Evolutionary conservation across 176 grass and related monocot species (phyloP), one percentile per base, ranked within the genome.

Genomic region (Pontederia crassipes): DNA sequence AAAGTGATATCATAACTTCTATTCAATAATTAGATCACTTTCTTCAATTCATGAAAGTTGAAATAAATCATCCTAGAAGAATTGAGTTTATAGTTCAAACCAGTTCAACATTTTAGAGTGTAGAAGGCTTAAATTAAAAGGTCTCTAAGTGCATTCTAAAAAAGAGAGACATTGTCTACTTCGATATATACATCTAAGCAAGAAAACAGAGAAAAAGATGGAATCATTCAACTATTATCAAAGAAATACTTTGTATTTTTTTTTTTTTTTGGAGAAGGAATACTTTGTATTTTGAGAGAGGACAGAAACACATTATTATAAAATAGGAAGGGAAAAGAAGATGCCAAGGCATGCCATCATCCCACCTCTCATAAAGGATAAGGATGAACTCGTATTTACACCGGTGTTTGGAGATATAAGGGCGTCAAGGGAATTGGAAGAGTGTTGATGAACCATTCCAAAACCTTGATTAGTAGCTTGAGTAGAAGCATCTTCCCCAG

Each of bases 361-460:
- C 56, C 64, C 28, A 95, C 85, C 74, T 86, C 77, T 83, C 70
- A 95, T 86, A 79, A 89, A 83, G 4, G 79, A 83, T 27, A 89
- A 67, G 11, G 85, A 95, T 64, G 85, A 85, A 54, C 62, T 85
- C 40, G 54, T 59, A 52, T 95, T 95, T 73, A 57, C 47, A 46
- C 54, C 69, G 11, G 15, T 81, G 4, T 71, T 79, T 49, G 61
- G 20, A 76, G 35, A 45, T 28, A 62, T 20, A 48, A 73, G 59
- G 40, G 83, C 65, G 48, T 67, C 66, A 50, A 68, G 27, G 67
- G 72, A 79, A 77, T 68, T 75, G 55, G 55, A 78, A 57, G 57
- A 79, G 60, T 64, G 65, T 55, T 62, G 77, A 64, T 56, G 49
- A 45, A 49, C 57, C 53, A 66, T 68, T 29, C 15, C 49, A 62